Conservation (phyloP, 176 grass and related monocot species). For the Urochloa ruziziensis region DNA sequence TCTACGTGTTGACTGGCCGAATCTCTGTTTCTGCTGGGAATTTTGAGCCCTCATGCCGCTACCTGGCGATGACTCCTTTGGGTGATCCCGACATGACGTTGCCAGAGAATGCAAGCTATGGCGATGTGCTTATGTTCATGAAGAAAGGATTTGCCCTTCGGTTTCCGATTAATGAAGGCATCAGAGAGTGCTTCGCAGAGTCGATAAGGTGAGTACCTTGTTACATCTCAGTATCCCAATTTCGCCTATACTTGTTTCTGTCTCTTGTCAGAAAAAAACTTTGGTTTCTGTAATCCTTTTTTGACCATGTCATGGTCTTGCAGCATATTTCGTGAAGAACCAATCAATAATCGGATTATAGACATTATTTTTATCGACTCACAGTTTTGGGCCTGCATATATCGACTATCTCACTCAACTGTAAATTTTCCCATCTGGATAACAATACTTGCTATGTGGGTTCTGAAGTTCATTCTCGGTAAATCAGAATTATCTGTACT, state of each 20-base stretch:
- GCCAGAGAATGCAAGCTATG: neutral
- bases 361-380: too few relatives aligned
- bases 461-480: neutral
- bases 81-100: neutral
- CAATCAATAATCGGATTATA: too few relatives aligned
- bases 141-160: neutral
- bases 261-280: too few relatives aligned
- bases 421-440: too few relatives aligned
- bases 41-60: conserved; percentile 31
- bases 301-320: too few relatives aligned
- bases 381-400: too few relatives aligned
- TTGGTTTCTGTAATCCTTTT: too few relatives aligned
- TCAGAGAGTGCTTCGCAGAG: neutral
- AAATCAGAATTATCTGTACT: neutral
- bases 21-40: rapidly evolving
- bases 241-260: neutral
- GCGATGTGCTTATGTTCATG: neutral
- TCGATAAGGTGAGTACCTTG: neutral
- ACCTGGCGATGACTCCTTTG: conserved; percentile 17
- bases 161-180: neutral
- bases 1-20: neutral
- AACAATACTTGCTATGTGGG: too few relatives aligned
- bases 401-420: too few relatives aligned
- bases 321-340: too few relatives aligned
- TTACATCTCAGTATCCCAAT: neutral